Evolutionary conservation across 2,329 filamentous ascomycete species (phyloP), one percentile per base, ranked within the genome.

Genomic region (Pseudogymnoascus sp.): DNA sequence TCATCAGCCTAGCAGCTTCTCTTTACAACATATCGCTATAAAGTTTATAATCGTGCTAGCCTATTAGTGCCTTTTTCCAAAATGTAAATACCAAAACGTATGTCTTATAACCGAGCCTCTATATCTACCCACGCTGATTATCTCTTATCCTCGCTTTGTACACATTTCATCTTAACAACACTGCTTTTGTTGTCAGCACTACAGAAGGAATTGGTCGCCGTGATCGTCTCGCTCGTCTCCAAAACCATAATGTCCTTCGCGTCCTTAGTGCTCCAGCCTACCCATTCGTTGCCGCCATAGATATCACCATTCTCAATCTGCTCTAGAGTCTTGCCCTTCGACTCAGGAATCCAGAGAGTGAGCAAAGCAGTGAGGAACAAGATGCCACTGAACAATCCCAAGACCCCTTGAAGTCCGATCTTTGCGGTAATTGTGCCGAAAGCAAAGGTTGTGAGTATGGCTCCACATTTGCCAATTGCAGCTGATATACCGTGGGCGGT

Each of bases 401-500:
- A 62, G 7, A 69, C 64, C 16, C 66, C 66, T 4, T 60, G 58
- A 39, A 69, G 42, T 2, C 67, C 65, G 39, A 71, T 68, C n/a
- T 61, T 59, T 41, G 70, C 67, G 12, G 66, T 66, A 30, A 69
- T 62, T 11, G 66, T 66, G 4, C 67, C 69, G 39, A 71, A 71
- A 1, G 69, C 68, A 62, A 42, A 70, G 55, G 59, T 62, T 16
- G 59, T 65, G 23, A 66, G 16, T 11, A 86, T 79, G 63, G 80
- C 82, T 23, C 83, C 84, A 1, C 83, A 71, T 67, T 86, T 86
- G 12, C 84, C 84, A 0, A 80, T 79, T 0, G 84, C 84, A 0
- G 84, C 84, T 0, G 83, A 84, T 60, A 86, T 83, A 22, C 83
- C 84, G 67, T 86, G 83, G 63, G 83, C 86, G 0, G 84, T 84